Evolutionary conservation across 1,284 basidiomycete genomes (phyloP).

Genomic region (Fomitopsis schrenkii): DNA sequence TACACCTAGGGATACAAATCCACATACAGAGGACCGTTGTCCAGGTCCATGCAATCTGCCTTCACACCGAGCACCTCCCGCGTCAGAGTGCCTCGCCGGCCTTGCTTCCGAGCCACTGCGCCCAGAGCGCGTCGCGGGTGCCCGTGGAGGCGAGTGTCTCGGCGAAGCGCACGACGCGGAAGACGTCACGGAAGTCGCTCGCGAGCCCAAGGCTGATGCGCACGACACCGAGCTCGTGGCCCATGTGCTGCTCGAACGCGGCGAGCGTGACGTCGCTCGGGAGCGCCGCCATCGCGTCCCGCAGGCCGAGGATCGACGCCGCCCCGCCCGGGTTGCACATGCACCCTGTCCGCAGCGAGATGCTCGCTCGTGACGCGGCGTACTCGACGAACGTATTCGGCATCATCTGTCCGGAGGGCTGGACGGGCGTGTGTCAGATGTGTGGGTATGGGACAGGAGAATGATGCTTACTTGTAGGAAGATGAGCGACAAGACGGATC

Average conservation of each 20-base stretch:
- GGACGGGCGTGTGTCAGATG: slow-evolving; percentile 6
- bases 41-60: not conserved
- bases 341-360: slow-evolving; percentile 78
- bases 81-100: slow-evolving; percentile 16
- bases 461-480: slow-evolving; percentile 52
- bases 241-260: slow-evolving; percentile 58
- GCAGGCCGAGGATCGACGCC: slow-evolving; percentile 61
- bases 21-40: not conserved
- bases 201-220: slow-evolving; percentile 73
- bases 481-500: slow-evolving; percentile 59
- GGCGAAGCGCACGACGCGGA: slow-evolving; percentile 61
- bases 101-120: slow-evolving; percentile 25
- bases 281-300: slow-evolving; percentile 62
- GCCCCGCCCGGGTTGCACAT: slow-evolving; percentile 84
- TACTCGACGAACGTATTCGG: slow-evolving; percentile 69
- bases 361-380: slow-evolving; percentile 55
- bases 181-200: slow-evolving; percentile 71
- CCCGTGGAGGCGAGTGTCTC: slow-evolving; percentile 40
- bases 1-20: slow-evolving; percentile 11
- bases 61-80: not conserved
- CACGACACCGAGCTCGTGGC: slow-evolving; percentile 68
- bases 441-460: slow-evolving; percentile 1
- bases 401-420: slow-evolving; percentile 63
- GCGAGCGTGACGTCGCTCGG: slow-evolving; percentile 54
- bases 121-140: slow-evolving; percentile 33